These are phyloP conservation scores for Tripidium arundinaceum DNA, from an alignment of 202 grass and related monocot genomes.

Conservation along the genomic window DNA sequence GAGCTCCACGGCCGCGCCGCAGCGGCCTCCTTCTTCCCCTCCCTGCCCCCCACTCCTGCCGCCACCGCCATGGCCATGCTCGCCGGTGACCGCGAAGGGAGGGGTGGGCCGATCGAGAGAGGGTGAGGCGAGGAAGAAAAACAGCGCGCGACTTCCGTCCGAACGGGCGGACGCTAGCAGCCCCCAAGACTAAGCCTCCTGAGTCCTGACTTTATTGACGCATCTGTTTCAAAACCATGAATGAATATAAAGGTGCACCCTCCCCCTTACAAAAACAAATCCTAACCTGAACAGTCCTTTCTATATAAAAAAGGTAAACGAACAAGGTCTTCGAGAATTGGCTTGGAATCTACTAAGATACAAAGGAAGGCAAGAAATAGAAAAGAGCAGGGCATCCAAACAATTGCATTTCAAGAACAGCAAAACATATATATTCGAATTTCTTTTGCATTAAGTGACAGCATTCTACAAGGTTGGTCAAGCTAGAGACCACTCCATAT, in stretches of 20 bases:
- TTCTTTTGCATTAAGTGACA: conserved; percentile 7
- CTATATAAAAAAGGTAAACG: too few relatives aligned
- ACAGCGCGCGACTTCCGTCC: too few relatives aligned
- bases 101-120: too few relatives aligned
- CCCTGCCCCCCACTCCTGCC: too few relatives aligned
- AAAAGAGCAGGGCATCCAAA: background rate
- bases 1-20: too few relatives aligned
- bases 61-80: too few relatives aligned
- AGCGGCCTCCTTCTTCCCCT: too few relatives aligned
- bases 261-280: background rate
- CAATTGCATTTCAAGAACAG: background rate
- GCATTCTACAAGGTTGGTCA: background rate
- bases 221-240: background rate
- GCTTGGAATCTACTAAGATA: background rate
- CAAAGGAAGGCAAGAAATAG: background rate
- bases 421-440: background rate
- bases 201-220: background rate
- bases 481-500: background rate
- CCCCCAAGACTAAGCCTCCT: too few relatives aligned
- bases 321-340: background rate
- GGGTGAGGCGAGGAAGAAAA: too few relatives aligned
- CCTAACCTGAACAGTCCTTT: background rate
- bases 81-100: too few relatives aligned
- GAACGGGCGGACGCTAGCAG: too few relatives aligned
- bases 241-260: background rate